Percentiles rank a stretch among this genome's conserved stretches.
Evolutionary conservation across 352 stramenopile genomes (phyloP).

Genomic region (Globisporangium mamillatum): DNA sequence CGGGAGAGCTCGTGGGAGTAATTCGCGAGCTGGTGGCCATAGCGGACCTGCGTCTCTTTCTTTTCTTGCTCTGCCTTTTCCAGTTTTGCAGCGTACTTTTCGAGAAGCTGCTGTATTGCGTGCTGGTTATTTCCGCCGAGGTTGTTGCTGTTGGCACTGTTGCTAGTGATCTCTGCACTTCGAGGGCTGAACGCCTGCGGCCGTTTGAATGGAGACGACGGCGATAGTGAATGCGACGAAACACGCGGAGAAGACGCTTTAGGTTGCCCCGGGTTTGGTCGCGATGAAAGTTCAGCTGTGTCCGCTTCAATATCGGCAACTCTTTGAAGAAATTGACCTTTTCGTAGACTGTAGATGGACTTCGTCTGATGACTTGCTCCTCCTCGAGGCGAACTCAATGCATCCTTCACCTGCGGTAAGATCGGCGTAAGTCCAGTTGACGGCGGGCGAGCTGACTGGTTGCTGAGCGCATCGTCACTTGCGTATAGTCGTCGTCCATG

Average conservation of each 20-base stretch:
- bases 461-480: neutral
- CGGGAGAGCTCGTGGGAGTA: slow-evolving; percentile 66
- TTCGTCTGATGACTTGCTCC: neutral
- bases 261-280: too few species aligned
- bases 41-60: slow-evolving; percentile 35
- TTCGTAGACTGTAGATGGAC: neutral
- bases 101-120: slow-evolving; percentile 19
- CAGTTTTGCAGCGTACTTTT: slow-evolving; percentile 30
- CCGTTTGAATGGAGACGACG: neutral
- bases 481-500: neutral
- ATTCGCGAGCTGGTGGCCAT: slow-evolving; percentile 63
- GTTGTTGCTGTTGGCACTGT: neutral
- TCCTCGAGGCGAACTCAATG: neutral
- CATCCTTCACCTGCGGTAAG: slow-evolving; percentile 10
- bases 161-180: neutral
- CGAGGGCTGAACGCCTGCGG: neutral
- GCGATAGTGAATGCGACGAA: neutral
- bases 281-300: neutral
- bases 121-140: slow-evolving; percentile 1
- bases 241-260: slow-evolving; percentile 2
- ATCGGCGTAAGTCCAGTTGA: neutral
- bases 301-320: neutral
- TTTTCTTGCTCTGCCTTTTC: slow-evolving; percentile 53
- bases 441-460: neutral
- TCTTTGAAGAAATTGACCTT: neutral